Conservation (phyloP, 1,139 yeast species). For the Candida sp. region DNA sequence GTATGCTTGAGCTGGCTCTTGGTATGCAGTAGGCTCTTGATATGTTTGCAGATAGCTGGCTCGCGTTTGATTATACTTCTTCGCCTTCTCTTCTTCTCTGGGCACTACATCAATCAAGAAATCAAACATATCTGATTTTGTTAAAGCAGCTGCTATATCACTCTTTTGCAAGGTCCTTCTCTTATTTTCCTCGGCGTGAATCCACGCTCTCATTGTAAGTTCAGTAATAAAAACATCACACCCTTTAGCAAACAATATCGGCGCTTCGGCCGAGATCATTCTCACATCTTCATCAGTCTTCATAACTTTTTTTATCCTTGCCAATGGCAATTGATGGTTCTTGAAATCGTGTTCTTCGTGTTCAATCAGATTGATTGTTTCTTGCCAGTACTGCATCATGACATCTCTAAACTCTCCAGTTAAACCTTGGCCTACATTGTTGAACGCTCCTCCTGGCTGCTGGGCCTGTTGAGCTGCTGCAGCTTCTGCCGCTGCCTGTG, state of each 20-base stretch:
- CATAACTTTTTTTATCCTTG: conserved; percentile 95
- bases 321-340: conserved; percentile 90
- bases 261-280: conserved; percentile 98
- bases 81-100: conserved; percentile 65
- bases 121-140: conserved; percentile 96
- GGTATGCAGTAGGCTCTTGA: conserved; percentile 6
- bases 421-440: conserved; percentile 92
- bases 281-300: conserved; percentile 96
- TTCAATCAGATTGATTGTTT: conserved; percentile 86
- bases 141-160: conserved; percentile 93
- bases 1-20: conserved; percentile 4
- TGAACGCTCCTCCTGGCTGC: conserved; percentile 69
- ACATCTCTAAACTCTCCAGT: conserved; percentile 77
- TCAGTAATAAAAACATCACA: conserved; percentile 97
- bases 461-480: conserved; percentile 45
- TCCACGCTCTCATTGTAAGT: conserved; percentile 98
- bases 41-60: conserved; percentile 8
- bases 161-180: conserved; percentile 90
- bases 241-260: conserved; percentile 94
- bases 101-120: conserved; percentile 95
- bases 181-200: conserved; percentile 95
- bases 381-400: conserved; percentile 98
- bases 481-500: conserved; percentile 50
- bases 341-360: conserved; percentile 89
- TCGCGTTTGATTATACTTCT: conserved; percentile 23